phyloP scores from a whole-genome alignment of 257 asterid genomes.

The Phtheirospermum japonicum region DNA sequence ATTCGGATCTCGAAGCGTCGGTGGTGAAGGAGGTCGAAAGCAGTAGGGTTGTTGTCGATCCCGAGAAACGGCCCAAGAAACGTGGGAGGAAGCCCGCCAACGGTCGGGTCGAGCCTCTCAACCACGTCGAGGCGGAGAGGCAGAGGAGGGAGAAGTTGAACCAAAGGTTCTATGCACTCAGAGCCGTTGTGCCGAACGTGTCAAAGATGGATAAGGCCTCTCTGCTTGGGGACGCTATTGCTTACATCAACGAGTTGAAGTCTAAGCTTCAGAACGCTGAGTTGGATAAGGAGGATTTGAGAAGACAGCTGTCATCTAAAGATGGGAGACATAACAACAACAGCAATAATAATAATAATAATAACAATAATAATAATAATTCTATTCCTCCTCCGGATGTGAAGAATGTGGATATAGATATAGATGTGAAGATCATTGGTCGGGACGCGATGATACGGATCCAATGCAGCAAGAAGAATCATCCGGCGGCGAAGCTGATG shows the following conservation, averaged over 20 bases:
- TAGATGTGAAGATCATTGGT: conserved; percentile 76
- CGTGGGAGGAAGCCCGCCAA: conserved; percentile 87
- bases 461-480: conserved; percentile 67
- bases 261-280: conserved; percentile 53
- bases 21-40: conserved; percentile 68
- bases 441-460: conserved; percentile 78
- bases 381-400: conserved; percentile 27
- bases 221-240: conserved; percentile 79
- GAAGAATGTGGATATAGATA: conserved; percentile 40
- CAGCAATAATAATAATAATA: not conserved
- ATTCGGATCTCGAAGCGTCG: conserved; percentile 75
- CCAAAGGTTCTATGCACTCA: conserved; percentile 75
- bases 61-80: conserved; percentile 74
- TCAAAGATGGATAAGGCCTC: conserved; percentile 97
- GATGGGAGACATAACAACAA: conserved; percentile 38
- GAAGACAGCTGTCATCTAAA: conserved; percentile 50
- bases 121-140: conserved; percentile 93
- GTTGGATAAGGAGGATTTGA: conserved; percentile 50
- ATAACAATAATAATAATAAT: not conserved
- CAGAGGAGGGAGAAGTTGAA: conserved; percentile 94
- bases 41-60: conserved; percentile 49
- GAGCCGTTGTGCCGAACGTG: conserved; percentile 93
- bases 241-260: conserved; percentile 73
- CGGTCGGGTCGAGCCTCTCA: conserved; percentile 83
- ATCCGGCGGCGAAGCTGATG: conserved; percentile 84